These are phyloP conservation scores for Leccinum arenicola DNA, from an alignment of 768 basidiomycete species.

Conservation along the genomic window DNA sequence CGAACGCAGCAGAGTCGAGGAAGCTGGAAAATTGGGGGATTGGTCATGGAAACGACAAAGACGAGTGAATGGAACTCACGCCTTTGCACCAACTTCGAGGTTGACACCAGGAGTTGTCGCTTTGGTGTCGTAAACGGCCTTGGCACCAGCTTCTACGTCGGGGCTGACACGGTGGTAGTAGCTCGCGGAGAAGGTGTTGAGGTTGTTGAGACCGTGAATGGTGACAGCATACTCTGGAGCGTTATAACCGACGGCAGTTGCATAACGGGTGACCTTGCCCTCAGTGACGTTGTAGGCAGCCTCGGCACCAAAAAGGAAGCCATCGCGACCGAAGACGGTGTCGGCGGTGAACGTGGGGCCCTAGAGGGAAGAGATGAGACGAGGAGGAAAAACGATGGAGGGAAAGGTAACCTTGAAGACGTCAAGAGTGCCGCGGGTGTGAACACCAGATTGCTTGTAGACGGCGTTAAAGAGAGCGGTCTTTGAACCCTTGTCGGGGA, in stretches of 20 bases:
- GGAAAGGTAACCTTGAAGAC: slow-evolving; percentile 75
- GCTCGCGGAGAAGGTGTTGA: slow-evolving; percentile 89
- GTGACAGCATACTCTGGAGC: slow-evolving; percentile 96
- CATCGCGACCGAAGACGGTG: slow-evolving; percentile 92
- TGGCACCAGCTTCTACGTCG: slow-evolving; percentile 93
- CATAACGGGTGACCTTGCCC: slow-evolving; percentile 89
- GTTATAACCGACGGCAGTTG: slow-evolving; percentile 90
- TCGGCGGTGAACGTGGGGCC: slow-evolving; percentile 98
- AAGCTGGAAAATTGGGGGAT: slow-evolving; percentile 40
- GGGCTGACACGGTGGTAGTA: slow-evolving; percentile 96
- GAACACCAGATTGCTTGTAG: slow-evolving; percentile 96
- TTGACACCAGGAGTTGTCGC: slow-evolving; percentile 80
- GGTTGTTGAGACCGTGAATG: slow-evolving; percentile 91
- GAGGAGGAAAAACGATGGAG: not conserved
- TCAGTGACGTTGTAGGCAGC: slow-evolving; percentile 95
- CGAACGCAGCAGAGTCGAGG: slow-evolving; percentile 85
- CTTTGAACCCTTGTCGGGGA: slow-evolving; percentile 86
- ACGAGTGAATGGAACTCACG: slow-evolving; percentile 47
- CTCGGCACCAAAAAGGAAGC: slow-evolving; percentile 96
- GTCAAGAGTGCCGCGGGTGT: slow-evolving; percentile 88
- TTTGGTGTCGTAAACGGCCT: slow-evolving; percentile 96
- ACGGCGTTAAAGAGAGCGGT: slow-evolving; percentile 75
- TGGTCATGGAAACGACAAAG: not conserved
- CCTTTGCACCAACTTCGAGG: slow-evolving; percentile 95
- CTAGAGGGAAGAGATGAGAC: slow-evolving; percentile 38